A percentile compares a stretch with the other conserved stretches of the same genome.
phyloP scores from a whole-genome alignment of 257 asterid species.

The Penstemon newberryi region DNA sequence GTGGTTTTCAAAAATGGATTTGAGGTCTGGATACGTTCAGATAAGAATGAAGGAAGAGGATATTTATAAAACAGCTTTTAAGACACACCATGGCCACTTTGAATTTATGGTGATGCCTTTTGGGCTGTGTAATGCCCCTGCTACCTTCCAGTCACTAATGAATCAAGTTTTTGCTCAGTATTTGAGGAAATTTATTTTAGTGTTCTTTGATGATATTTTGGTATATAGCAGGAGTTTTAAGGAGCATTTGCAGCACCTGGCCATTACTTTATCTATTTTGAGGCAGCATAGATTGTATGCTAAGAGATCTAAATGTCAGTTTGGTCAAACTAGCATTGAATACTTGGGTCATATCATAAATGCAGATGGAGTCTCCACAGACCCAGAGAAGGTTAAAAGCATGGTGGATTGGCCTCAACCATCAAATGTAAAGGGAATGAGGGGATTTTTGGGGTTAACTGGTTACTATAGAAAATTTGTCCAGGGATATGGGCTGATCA shows the following conservation, averaged over 20 bases:
- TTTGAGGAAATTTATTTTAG: too few species aligned
- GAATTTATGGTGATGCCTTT: too few species aligned
- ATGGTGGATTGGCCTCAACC: too few species aligned
- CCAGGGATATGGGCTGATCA: too few species aligned
- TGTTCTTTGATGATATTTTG: background rate
- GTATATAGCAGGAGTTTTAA: background rate
- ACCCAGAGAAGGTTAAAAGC: too few species aligned
- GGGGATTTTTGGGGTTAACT: too few species aligned
- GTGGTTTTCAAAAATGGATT: background rate
- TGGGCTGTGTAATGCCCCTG: background rate
- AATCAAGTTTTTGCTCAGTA: too few species aligned
- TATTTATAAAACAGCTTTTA: background rate
- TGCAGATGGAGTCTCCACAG: background rate
- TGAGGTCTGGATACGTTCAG: background rate
- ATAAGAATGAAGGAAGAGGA: background rate
- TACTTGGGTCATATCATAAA: background rate
- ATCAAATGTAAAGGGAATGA: too few species aligned
- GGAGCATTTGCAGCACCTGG: background rate
- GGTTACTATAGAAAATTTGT: too few species aligned
- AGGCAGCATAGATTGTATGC: background rate
- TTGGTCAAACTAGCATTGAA: background rate
- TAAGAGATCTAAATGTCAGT: background rate
- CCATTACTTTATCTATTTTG: background rate
- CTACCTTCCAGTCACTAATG: too few species aligned
- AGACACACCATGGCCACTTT: background rate